These are phyloP conservation scores for Zelonia costaricensis DNA, from an alignment of 208 protist species.

Conservation along the genomic window DNA sequence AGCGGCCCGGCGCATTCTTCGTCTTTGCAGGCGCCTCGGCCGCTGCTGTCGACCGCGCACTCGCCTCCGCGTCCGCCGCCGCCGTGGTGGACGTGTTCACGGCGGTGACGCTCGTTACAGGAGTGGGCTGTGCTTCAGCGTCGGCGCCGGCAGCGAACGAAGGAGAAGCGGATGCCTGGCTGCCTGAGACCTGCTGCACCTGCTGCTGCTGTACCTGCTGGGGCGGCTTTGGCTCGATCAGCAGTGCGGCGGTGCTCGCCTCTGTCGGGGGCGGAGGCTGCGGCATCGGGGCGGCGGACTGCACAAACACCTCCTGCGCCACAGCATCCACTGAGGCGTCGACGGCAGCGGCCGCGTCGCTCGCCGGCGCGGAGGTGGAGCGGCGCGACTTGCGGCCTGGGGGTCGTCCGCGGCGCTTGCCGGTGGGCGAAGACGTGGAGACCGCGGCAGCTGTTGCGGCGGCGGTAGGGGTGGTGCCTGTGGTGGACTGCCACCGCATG, in stretches of 20 bases:
- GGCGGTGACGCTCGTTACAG: too few relatives aligned
- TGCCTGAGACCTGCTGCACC: neutral
- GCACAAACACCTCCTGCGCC: slow-evolving; percentile 15
- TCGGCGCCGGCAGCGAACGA: too few relatives aligned
- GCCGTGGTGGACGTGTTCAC: neutral
- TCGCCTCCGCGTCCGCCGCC: neutral
- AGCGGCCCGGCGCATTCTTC: neutral
- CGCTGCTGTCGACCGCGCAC: neutral
- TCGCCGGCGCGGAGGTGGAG: neutral
- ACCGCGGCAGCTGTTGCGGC: neutral
- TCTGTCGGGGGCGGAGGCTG: neutral
- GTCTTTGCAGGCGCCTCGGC: neutral
- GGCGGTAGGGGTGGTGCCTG: neutral
- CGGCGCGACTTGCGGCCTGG: slow-evolving; percentile 15
- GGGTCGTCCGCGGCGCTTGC: slow-evolving; percentile 22
- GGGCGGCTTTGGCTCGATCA: slow-evolving; percentile 12
- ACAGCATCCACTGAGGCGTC: slow-evolving; percentile 5
- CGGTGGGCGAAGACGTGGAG: neutral
- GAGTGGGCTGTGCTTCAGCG: too few relatives aligned
- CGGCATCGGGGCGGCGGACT: slow-evolving; percentile 7
- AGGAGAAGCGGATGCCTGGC: too few relatives aligned
- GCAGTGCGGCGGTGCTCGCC: neutral
- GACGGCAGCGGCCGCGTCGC: neutral
- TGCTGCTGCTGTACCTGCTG: neutral
- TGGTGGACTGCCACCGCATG: slow-evolving; percentile 21